These are phyloP conservation scores for Borealophlyctis nickersoniae DNA, from an alignment of 192 early-diverging fungal genomes.

Conservation along the genomic window DNA sequence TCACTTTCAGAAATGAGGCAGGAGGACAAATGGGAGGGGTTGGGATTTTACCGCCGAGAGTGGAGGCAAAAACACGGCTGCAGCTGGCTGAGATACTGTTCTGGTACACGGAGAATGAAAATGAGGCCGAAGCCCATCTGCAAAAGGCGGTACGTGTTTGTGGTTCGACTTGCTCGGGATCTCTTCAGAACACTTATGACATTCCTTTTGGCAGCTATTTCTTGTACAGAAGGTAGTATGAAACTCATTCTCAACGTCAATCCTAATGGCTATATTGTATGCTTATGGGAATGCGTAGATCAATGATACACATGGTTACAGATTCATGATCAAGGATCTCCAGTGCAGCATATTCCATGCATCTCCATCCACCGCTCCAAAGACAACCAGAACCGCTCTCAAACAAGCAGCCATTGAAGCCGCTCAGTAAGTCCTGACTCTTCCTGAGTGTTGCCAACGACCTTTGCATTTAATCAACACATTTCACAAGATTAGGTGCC, in stretches of 20 bases:
- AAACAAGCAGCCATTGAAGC: constrained; percentile 15
- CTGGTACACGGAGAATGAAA: constrained; percentile 5
- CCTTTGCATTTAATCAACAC: constrained; percentile 1
- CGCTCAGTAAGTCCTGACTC: constrained; percentile 1
- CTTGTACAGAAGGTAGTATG: constrained; percentile 4
- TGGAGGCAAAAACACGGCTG: constrained; percentile 22
- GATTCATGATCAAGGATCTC: constrained; percentile 22
- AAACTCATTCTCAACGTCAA: neutral
- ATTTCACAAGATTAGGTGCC: constrained; percentile 1
- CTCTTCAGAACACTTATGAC: neutral
- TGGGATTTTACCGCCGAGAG: constrained; percentile 5
- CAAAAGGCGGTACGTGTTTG: constrained; percentile 26
- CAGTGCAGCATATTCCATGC: constrained; percentile 11
- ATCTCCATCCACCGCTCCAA: neutral
- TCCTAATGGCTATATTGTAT: neutral
- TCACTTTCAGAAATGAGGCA: neutral
- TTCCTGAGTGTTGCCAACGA: no score
- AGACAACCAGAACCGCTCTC: constrained; percentile 7
- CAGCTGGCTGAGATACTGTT: constrained; percentile 23
- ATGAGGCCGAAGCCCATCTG: constrained; percentile 24
- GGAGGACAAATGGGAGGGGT: no score
- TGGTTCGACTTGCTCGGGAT: neutral
- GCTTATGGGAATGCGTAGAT: neutral
- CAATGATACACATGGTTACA: neutral
- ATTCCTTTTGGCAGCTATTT: constrained; percentile 1